Percentiles rank a stretch among this genome's conserved stretches.
Conservation (phyloP, 495 filamentous ascomycete species). For the Usnea hakonensis region DNA sequence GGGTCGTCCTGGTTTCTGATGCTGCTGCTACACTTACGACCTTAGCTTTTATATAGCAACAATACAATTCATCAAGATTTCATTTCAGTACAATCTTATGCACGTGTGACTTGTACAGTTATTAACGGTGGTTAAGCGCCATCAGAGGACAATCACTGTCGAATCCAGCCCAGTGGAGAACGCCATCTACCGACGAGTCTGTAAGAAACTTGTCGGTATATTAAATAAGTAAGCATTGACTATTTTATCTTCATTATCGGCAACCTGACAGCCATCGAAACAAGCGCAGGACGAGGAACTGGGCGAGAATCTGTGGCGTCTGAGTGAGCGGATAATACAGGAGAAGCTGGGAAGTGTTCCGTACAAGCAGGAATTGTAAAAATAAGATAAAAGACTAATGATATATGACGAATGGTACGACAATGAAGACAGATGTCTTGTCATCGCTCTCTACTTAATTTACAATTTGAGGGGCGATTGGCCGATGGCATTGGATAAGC, state of each 20-base stretch:
- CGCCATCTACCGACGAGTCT: too few species aligned
- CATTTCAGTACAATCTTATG: background rate
- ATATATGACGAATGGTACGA: background rate
- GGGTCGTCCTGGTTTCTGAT: background rate
- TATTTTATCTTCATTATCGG: too few species aligned
- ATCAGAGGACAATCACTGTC: too few species aligned
- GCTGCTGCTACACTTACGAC: background rate
- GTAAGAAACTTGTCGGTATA: too few species aligned
- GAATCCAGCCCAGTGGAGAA: too few species aligned
- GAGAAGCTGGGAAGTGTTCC: constrained; percentile 34
- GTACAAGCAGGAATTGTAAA: constrained; percentile 1
- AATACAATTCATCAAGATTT: background rate
- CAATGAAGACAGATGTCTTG: background rate
- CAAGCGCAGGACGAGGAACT: constrained; percentile 37
- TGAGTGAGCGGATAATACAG: constrained; percentile 36
- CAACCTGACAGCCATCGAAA: constrained; percentile 29
- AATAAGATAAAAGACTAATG: background rate
- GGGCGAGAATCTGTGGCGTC: constrained; percentile 35
- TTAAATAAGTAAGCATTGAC: too few species aligned
- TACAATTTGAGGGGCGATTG: background rate
- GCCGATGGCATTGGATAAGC: too few species aligned
- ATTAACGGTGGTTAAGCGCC: too few species aligned
- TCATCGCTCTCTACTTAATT: background rate
- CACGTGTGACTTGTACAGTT: too few species aligned
- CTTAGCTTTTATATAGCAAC: background rate